These are phyloP conservation scores for Ceratocystiopsis minuta DNA, from an alignment of 2,329 filamentous ascomycete species.

Conservation along the genomic window DNA sequence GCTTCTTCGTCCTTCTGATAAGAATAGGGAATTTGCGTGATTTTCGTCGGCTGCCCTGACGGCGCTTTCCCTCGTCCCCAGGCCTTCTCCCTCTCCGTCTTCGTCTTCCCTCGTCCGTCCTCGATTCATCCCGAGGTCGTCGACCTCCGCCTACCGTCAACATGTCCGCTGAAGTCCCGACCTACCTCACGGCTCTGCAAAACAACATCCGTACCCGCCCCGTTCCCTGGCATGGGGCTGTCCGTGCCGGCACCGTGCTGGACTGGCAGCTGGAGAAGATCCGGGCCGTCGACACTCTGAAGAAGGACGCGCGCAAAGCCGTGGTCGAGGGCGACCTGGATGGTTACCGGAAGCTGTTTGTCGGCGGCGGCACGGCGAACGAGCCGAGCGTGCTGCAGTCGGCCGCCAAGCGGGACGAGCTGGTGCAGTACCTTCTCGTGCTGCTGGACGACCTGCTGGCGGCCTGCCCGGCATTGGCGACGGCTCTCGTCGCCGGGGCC, in stretches of 20 bases:
- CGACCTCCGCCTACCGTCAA: constrained; percentile 1
- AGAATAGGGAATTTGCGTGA: neutral
- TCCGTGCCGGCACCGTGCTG: constrained; percentile 81
- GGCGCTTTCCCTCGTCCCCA: neutral
- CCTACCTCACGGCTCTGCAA: constrained; percentile 70
- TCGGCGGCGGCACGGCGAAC: constrained; percentile 63
- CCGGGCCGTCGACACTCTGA: constrained; percentile 88
- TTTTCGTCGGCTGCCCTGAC: neutral
- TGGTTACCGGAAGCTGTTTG: constrained; percentile 64
- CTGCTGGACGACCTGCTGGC: constrained; percentile 75
- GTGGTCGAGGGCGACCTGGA: constrained; percentile 63
- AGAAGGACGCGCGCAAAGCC: constrained; percentile 75
- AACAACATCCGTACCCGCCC: constrained; percentile 93
- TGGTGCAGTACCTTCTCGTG: constrained; percentile 89
- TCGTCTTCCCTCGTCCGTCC: neutral
- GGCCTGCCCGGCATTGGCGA: constrained; percentile 53
- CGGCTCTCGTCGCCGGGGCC: constrained; percentile 43
- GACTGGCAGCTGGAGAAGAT: constrained; percentile 91
- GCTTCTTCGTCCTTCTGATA: neutral
- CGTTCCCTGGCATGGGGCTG: constrained; percentile 94
- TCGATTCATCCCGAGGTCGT: neutral
- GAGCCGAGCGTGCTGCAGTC: constrained; percentile 59
- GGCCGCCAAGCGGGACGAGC: constrained; percentile 70
- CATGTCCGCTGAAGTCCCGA: constrained; percentile 86
- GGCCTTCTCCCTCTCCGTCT: neutral